These are phyloP conservation scores for Micractinium sp. DNA, from an alignment of 139 green algal genomes.

Conservation along the genomic window DNA sequence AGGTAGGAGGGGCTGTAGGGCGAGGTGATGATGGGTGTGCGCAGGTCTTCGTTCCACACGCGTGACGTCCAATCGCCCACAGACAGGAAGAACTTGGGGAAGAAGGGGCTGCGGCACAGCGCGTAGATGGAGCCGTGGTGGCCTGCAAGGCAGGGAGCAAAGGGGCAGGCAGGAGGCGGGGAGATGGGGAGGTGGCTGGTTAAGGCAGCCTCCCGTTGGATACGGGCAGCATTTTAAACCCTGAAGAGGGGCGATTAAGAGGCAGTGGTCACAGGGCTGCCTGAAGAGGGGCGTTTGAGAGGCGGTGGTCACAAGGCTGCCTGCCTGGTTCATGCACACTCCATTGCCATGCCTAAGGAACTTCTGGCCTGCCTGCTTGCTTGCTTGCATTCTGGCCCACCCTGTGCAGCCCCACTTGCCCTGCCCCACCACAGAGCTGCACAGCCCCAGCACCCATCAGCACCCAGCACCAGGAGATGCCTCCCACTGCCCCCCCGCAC, in stretches of 20 bases:
- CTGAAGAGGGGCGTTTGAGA: too few relatives aligned
- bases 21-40: slow-evolving; percentile 87
- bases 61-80: slow-evolving; percentile 92
- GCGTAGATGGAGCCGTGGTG: slow-evolving; percentile 89
- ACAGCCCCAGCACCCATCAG: not conserved
- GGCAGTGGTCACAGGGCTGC: not conserved
- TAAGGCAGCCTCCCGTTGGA: not conserved
- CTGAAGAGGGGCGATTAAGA: too few relatives aligned
- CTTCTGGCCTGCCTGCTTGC: not conserved
- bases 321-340: not conserved
- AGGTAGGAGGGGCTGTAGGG: slow-evolving; percentile 83
- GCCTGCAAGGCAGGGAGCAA: slow-evolving; percentile 41
- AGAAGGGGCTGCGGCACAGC: slow-evolving; percentile 87
- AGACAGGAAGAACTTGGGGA: slow-evolving; percentile 93
- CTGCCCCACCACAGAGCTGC: not conserved
- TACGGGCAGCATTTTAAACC: too few relatives aligned
- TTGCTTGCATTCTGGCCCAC: not conserved
- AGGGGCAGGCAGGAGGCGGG: not conserved
- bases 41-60: slow-evolving; percentile 94
- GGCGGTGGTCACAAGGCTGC: not conserved
- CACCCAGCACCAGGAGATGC: not conserved
- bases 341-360: not conserved
- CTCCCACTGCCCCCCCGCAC: not conserved
- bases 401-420: not conserved
- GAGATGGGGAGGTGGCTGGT: not conserved